Base-by-base conservation (phyloP, 2,329 filamentous ascomycete genomes). In the Pezizomycotina sp. region DNA sequence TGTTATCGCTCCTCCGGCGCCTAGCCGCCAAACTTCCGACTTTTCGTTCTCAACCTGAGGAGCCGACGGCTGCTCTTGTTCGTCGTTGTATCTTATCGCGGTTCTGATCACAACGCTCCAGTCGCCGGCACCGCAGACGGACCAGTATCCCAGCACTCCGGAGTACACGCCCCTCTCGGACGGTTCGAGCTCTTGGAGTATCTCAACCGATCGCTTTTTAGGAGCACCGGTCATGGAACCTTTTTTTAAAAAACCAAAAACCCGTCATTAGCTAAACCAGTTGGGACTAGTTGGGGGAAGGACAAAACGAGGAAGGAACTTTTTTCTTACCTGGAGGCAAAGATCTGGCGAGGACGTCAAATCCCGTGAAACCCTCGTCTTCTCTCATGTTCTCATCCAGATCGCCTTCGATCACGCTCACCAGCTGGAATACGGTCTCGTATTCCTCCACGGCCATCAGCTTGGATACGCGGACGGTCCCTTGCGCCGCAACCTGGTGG, bases 221-320 rank as follows among this genome's bases (percentile, higher is more conserved):
- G 86, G 89, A 1, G 86, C 86, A 5, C 89, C 89, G 2, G 86
- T 95, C 89, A 95, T 95, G 51, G 78, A 86, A n/a, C n/a, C n/a
- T n/a, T n/a, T n/a, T n/a, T n/a, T n/a, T n/a, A n/a, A n/a, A n/a
- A n/a, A n/a, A n/a, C n/a, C n/a, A n/a, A n/a, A n/a, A n/a, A n/a
- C n/a, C n/a, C n/a, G n/a, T n/a, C n/a, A n/a, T n/a, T n/a, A n/a
- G n/a, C n/a, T n/a, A n/a, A n/a, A n/a, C n/a, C n/a, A n/a, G n/a
- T n/a, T n/a, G n/a, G n/a, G n/a, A n/a, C n/a, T n/a, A n/a, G n/a
- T n/a, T n/a, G n/a, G n/a, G n/a, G n/a, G n/a, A n/a, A n/a, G n/a
- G n/a, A n/a, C n/a, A n/a, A n/a, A n/a, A n/a, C n/a, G n/a, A n/a
- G n/a, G n/a, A n/a, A n/a, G n/a, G n/a, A n/a, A n/a, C n/a, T n/a